phyloP scores from a whole-genome alignment of 148 eudicot genomes.

The Simmondsia chinensis region DNA sequence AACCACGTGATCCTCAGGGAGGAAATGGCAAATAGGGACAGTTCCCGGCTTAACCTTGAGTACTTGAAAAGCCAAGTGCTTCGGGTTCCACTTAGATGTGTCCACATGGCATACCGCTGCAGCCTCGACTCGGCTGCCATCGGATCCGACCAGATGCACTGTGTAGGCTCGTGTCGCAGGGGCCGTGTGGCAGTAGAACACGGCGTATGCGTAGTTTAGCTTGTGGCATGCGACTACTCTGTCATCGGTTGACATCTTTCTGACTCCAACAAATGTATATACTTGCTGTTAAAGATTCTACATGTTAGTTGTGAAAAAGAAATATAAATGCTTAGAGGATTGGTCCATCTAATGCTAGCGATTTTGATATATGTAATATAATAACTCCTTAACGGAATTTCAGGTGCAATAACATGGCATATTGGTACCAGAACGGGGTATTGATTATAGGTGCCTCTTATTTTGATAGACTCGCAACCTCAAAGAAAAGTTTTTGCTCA shows the following conservation, averaged over 20 bases:
- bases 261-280: slow-evolving; percentile 15
- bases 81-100: slow-evolving; percentile 27
- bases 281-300: too few relatives aligned
- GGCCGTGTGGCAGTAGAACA: slow-evolving; percentile 21
- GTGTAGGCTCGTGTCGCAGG: slow-evolving; percentile 6
- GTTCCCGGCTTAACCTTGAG: slow-evolving; percentile 24
- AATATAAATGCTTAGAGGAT: too few relatives aligned
- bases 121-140: slow-evolving; percentile 12
- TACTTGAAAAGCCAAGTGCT: slow-evolving; percentile 24
- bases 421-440: too few relatives aligned
- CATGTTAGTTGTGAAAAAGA: too few relatives aligned
- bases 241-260: slow-evolving; percentile 3
- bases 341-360: too few relatives aligned
- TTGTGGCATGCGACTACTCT: slow-evolving; percentile 19
- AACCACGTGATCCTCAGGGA: slow-evolving; percentile 30
- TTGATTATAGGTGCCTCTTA: too few relatives aligned
- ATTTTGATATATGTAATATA: too few relatives aligned
- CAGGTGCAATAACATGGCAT: too few relatives aligned
- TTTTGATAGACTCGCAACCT: too few relatives aligned
- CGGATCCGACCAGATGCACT: slow-evolving; percentile 11
- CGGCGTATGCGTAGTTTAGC: slow-evolving; percentile 13
- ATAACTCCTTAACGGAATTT: too few relatives aligned
- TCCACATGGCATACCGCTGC: slow-evolving; percentile 21
- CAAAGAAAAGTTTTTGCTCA: too few relatives aligned
- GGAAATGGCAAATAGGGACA: slow-evolving; percentile 19